phyloP scores from a whole-genome alignment of 2,329 filamentous ascomycete species.

The Sarocladium kiliense region DNA sequence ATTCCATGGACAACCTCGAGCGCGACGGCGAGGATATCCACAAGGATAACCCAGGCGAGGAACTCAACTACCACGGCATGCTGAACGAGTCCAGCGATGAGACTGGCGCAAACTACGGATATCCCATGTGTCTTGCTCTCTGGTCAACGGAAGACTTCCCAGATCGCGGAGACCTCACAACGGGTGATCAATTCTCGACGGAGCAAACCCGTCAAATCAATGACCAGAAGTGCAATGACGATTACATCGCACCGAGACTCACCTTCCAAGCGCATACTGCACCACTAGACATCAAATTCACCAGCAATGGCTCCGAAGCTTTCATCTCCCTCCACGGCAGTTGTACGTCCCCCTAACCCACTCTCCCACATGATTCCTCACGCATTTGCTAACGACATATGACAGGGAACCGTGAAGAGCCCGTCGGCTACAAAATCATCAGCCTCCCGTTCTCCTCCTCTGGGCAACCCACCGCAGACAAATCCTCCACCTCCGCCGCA shows the following conservation, averaged over 20 bases:
- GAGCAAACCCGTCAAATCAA: slow-evolving; percentile 29
- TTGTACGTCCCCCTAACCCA: slow-evolving; percentile 41
- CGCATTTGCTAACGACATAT: not conserved
- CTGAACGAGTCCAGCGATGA: slow-evolving; percentile 31
- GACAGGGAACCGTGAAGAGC: slow-evolving; percentile 35
- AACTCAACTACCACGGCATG: slow-evolving; percentile 67
- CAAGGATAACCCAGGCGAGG: slow-evolving; percentile 65
- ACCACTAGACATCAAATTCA: slow-evolving; percentile 67
- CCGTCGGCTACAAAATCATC: slow-evolving; percentile 42
- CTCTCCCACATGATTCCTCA: not conserved
- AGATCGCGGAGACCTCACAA: slow-evolving; percentile 30
- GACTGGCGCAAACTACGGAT: slow-evolving; percentile 58
- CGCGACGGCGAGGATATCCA: slow-evolving; percentile 58
- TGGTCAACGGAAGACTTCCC: slow-evolving; percentile 50
- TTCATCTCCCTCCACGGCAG: slow-evolving; percentile 69
- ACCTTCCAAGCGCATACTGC: slow-evolving; percentile 62
- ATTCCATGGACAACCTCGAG: slow-evolving; percentile 60
- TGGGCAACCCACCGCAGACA: slow-evolving; percentile 34
- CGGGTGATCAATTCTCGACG: slow-evolving; percentile 46
- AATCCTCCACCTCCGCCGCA: slow-evolving; percentile 40
- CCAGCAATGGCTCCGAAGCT: slow-evolving; percentile 48
- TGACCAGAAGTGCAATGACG: slow-evolving; percentile 37
- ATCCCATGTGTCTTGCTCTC: slow-evolving; percentile 63
- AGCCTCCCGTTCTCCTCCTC: slow-evolving; percentile 30
- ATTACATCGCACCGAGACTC: slow-evolving; percentile 47